Base-by-base conservation (phyloP, 2,329 filamentous ascomycete species). In the Colletotrichum gloeosporioides region DNA sequence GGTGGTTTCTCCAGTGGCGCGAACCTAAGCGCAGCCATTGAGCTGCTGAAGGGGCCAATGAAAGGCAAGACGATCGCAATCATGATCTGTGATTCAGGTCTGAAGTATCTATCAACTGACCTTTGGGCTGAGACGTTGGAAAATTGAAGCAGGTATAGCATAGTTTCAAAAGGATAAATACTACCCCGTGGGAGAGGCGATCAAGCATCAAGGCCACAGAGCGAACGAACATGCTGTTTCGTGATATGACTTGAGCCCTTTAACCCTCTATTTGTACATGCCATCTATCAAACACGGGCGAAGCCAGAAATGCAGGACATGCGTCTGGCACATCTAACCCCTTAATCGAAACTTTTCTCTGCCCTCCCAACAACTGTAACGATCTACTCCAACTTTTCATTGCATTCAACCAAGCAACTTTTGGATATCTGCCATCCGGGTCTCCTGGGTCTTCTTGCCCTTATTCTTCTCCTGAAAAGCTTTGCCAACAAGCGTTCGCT, bases 381-480 rank as follows among this genome's bases (percentile, higher is more conserved):
- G 13, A 27, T 59, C 27, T 12, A 31, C 27, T 7, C 34, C 15
- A 27, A 10, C 13, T 31, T 22, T 49, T 13, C 7, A 13, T 13
- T 22, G n/a, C 3, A 59, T 25, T 78, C 53, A 86, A 61, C 81
- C 79, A 6, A 91, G 84, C 55, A 92, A 82, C 82, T 88, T 90
- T 74, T 86, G 77, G 65, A 92, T 86, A 80, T 92, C 90, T 25
- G 86, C 90, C 85, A 92, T 87, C 6, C 91, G 86, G 16, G 90
- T 91, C 73, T 89, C 90, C 79, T 91, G 90, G 32, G 88, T 88
- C 81, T 88, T 91, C 79, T 90, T 88, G 55, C 87, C 82, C 76
- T 90, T 89, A 6, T 84, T 85, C 75, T 93, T 94, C 85, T 98
- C 96, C 75, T 93, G 90, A 85, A 98, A 97, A 1, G 95, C 95